phyloP scores from a whole-genome alignment of 2,329 filamentous ascomycete genomes.

The Hypoxylon sp. region DNA sequence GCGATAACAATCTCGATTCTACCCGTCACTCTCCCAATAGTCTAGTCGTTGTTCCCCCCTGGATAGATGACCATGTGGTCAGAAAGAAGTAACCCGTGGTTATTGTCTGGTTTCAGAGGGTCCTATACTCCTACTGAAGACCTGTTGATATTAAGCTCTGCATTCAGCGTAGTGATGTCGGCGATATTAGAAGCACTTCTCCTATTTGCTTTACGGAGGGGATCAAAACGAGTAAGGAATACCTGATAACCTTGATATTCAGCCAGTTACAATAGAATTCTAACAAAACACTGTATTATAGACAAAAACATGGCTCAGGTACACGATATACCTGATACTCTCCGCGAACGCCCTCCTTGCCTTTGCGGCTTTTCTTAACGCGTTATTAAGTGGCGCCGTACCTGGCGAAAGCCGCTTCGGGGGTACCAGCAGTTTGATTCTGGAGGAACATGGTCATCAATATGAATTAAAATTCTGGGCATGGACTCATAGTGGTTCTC shows the following conservation, averaged over 20 bases:
- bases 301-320: slow-evolving; percentile 31
- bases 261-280: neutral
- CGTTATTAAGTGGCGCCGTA: neutral
- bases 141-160: slow-evolving; percentile 34
- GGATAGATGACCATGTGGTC: slow-evolving; percentile 22
- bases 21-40: neutral
- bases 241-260: neutral
- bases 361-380: slow-evolving; percentile 25
- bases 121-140: slow-evolving; percentile 25
- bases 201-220: slow-evolving; percentile 11
- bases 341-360: slow-evolving; percentile 28
- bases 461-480: neutral
- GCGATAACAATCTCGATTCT: neutral
- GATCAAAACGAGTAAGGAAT: slow-evolving; percentile 25
- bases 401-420: neutral
- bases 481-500: neutral
- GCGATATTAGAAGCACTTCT: slow-evolving; percentile 25
- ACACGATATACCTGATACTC: slow-evolving; percentile 25
- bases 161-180: slow-evolving; percentile 29
- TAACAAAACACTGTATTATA: slow-evolving; percentile 5
- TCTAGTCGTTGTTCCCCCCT: neutral
- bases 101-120: slow-evolving; percentile 5
- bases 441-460: neutral
- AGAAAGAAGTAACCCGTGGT: slow-evolving; percentile 7
- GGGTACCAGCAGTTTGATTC: neutral